phyloP scores from a whole-genome alignment of 352 stramenopile genomes.

The Phytophthora macrochlamydospora region DNA sequence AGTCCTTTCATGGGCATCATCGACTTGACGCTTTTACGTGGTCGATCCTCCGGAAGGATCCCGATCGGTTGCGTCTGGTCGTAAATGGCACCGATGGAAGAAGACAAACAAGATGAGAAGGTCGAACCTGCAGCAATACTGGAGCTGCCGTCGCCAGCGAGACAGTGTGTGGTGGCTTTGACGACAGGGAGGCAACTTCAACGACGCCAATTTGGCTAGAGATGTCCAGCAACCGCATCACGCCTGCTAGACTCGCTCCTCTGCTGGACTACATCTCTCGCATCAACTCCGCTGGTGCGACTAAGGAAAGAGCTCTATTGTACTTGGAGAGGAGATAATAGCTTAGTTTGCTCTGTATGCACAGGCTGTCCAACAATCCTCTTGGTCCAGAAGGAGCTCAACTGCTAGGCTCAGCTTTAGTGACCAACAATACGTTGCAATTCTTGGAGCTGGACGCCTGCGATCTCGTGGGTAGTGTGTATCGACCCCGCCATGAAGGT shows the following conservation, averaged over 20 bases:
- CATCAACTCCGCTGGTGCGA: conserved; percentile 38
- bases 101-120: neutral
- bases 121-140: neutral
- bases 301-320: conserved; percentile 24
- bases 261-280: conserved; percentile 33
- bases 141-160: conserved; percentile 12
- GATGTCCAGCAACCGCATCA: conserved; percentile 27
- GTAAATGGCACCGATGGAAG: neutral
- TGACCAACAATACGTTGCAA: conserved; percentile 71
- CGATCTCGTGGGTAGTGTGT: conserved; percentile 55
- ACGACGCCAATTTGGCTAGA: conserved; percentile 11
- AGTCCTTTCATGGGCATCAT: too few relatives aligned
- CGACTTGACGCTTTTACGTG: too few relatives aligned
- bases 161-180: conserved; percentile 15
- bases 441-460: conserved; percentile 61
- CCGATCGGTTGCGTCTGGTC: neutral
- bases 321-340: too few relatives aligned
- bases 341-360: too few relatives aligned
- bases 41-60: neutral
- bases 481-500: conserved; percentile 55
- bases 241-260: conserved; percentile 14
- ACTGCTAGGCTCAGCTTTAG: conserved; percentile 51
- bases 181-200: conserved; percentile 3
- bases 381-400: conserved; percentile 47
- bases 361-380: conserved; percentile 46